Evolutionary conservation across 306 rosid species (phyloP), one percentile per base, ranked within the genome.

Genomic region (Canavalia gladiata): DNA sequence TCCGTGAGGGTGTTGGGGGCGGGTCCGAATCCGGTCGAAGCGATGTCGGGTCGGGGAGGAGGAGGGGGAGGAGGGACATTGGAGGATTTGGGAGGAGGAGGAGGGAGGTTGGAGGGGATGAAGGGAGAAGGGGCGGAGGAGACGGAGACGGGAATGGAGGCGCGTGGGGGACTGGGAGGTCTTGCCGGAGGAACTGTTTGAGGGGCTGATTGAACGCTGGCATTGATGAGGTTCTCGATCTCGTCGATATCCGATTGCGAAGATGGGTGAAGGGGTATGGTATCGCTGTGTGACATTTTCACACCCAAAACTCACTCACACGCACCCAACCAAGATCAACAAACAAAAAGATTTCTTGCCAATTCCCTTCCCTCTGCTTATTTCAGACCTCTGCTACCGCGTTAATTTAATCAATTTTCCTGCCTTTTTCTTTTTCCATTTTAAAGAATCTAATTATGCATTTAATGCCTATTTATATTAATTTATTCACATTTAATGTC

Each of bases 211-310:
- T 88, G 89, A 73, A 85, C 86, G 86, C 90, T 86, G 77, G 92
- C 93, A 79, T 90, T 68, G 81, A 96, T 96, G 46, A 96, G 99
- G 43, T 90, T 96, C 82, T 95, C 99, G 90, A 96, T 96, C 98
- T 96, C 99, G 84, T 96, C 99, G 52, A 96, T 96, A 89, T 96
- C 97, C 18, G 98, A 96, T 55, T 96, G 99, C 58, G 98, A 92
- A 6, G 99, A 93, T 0, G 91, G 86, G 84, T 93, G 97, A 34
- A 96, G 97, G 43, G 98, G 99, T 11, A 93, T 86, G 41, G 98
- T 90, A 80, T 96, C 97, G 92, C 90, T 30, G 86, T 89, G 90
- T 46, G 99, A 95, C 99, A 95, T 95, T 83, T 87, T 90, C 47
- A 25, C 49, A 29, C 56, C 2, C 57, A 12, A 0, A 7, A 54